These are phyloP conservation scores for Dendryphion nanum DNA, from an alignment of 2,329 filamentous ascomycete species.

Conservation along the genomic window DNA sequence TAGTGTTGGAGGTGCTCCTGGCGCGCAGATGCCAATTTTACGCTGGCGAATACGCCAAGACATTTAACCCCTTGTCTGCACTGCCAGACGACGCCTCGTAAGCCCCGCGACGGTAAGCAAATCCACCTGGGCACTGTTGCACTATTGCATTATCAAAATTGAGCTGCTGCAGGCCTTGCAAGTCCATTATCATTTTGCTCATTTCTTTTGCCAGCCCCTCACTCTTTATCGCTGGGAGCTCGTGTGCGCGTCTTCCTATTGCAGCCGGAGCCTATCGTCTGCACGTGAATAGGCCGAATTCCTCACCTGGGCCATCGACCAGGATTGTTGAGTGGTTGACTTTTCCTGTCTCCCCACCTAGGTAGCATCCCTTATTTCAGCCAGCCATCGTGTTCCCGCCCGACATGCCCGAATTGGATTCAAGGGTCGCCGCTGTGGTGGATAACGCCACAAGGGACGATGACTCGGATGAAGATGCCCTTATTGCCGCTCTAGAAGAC, in stretches of 20 bases:
- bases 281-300: no score
- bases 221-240: no score
- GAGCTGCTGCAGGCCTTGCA: background rate
- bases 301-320: no score
- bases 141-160: background rate
- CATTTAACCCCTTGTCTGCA: conserved; percentile 14
- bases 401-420: conserved; percentile 48
- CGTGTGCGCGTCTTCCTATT: no score
- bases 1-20: conserved; percentile 22
- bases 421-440: conserved; percentile 51
- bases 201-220: background rate
- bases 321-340: no score
- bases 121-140: background rate
- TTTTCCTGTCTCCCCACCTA: conserved; percentile 3
- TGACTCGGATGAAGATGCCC: conserved; percentile 58
- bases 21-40: conserved; percentile 28
- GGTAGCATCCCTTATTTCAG: conserved; percentile 2
- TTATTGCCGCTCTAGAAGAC: conserved; percentile 60
- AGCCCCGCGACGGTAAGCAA: conserved; percentile 10
- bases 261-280: no score
- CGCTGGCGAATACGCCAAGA: conserved; percentile 22
- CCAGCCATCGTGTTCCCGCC: conserved; percentile 11
- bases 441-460: conserved; percentile 42
- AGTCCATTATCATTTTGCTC: background rate
- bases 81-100: conserved; percentile 13